phyloP scores from a whole-genome alignment of 805 yeast species.

The Saccharomycopsis sp. region DNA sequence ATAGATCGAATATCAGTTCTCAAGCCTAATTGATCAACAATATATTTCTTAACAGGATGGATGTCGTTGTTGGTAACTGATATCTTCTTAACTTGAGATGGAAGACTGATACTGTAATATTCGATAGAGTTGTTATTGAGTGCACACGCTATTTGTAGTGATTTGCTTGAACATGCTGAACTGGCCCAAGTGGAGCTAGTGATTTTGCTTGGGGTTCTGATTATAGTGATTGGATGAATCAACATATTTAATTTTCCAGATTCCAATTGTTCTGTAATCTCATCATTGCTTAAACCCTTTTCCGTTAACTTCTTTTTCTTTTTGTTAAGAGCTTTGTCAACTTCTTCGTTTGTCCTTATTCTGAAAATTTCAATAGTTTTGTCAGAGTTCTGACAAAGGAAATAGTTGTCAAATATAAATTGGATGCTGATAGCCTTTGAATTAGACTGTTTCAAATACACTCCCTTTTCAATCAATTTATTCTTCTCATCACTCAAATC shows the following conservation, averaged over 20 bases:
- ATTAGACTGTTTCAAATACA: conserved; percentile 68
- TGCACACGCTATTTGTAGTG: conserved; percentile 54
- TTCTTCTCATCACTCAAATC: conserved; percentile 37
- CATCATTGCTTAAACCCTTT: conserved; percentile 57
- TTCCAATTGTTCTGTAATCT: conserved; percentile 43
- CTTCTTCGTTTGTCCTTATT: conserved; percentile 67
- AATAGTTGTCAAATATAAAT: conserved; percentile 44
- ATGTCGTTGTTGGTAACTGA: conserved; percentile 34
- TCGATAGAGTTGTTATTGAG: conserved; percentile 72
- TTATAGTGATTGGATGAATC: conserved; percentile 59
- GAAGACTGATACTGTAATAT: conserved; percentile 48
- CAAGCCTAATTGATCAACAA: conserved; percentile 77
- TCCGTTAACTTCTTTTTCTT: conserved; percentile 74
- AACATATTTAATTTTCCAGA: conserved; percentile 47
- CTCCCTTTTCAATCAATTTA: conserved; percentile 53
- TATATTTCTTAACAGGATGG: conserved; percentile 39
- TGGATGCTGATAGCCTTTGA: conserved; percentile 57
- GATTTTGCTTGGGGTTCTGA: conserved; percentile 60
- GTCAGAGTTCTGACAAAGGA: conserved; percentile 74
- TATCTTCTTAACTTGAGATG: conserved; percentile 51
- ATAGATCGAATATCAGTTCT: conserved; percentile 82
- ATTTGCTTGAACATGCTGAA: conserved; percentile 37
- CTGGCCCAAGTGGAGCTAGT: conserved; percentile 61
- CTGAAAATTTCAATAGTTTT: conserved; percentile 75
- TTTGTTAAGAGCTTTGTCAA: conserved; percentile 65